A percentile compares a stretch with the other conserved stretches of the same genome.
Conservation (phyloP, 2,329 filamentous ascomycete genomes). For the Dactylella cylindrospora region DNA sequence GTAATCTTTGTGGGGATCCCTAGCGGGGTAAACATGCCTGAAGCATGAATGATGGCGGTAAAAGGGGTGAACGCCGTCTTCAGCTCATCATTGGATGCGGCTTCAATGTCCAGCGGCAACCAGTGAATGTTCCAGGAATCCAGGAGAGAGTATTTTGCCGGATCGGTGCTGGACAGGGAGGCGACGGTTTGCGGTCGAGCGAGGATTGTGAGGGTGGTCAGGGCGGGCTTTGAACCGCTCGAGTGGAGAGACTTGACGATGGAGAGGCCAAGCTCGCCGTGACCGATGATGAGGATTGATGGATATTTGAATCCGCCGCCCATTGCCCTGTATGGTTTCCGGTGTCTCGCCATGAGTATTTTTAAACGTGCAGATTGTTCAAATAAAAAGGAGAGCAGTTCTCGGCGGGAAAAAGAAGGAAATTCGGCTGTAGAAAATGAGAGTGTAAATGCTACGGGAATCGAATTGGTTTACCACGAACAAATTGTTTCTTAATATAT, state of each 20-base stretch:
- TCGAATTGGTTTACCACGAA: too few relatives aligned
- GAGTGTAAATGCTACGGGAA: too few relatives aligned
- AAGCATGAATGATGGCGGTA: constrained; percentile 21
- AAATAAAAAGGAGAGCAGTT: too few relatives aligned
- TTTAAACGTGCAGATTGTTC: too few relatives aligned
- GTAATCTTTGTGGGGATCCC: constrained; percentile 56
- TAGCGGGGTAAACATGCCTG: constrained; percentile 16
- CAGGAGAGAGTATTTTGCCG: constrained; percentile 27
- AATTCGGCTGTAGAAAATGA: background rate
- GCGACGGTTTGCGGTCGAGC: constrained; percentile 33
- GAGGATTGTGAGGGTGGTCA: constrained; percentile 32
- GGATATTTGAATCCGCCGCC: constrained; percentile 18
- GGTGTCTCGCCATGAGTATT: background rate
- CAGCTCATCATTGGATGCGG: constrained; percentile 7
- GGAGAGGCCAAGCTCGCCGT: constrained; percentile 27
- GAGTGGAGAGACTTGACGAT: constrained; percentile 19
- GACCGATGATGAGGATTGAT: constrained; percentile 35
- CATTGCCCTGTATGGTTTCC: background rate
- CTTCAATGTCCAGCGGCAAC: constrained; percentile 28
- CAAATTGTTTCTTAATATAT: too few relatives aligned
- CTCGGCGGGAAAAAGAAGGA: background rate
- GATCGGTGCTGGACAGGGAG: constrained; percentile 25
- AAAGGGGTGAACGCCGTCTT: constrained; percentile 23
- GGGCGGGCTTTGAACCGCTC: constrained; percentile 12
- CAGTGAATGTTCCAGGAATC: constrained; percentile 27